Conservation (phyloP, 257 asterid species). For the Nicotiana knightiana region DNA sequence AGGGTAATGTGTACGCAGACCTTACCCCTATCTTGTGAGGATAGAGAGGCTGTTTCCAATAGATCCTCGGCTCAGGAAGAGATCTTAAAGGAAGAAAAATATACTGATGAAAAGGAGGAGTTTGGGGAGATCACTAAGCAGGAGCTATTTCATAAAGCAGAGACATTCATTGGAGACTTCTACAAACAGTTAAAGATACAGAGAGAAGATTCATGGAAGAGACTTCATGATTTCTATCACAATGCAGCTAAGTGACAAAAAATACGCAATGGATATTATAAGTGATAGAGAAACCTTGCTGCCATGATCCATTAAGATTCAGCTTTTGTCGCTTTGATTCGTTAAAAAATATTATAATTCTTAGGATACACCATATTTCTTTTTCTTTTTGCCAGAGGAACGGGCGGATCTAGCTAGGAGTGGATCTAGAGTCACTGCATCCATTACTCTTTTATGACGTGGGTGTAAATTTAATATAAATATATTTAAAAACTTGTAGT, state of each 20-base stretch:
- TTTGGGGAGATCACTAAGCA: conserved; percentile 24
- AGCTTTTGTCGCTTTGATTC: too few species aligned
- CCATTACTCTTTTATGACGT: neutral
- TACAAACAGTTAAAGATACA: conserved; percentile 59
- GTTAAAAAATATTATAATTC: too few species aligned
- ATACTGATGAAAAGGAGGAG: conserved; percentile 16
- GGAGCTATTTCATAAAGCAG: conserved; percentile 53
- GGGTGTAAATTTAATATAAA: neutral
- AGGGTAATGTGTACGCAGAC: too few species aligned
- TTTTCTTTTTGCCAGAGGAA: neutral
- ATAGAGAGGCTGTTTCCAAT: too few species aligned
- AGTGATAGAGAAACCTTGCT: too few species aligned
- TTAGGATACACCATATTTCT: neutral
- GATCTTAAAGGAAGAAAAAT: conserved; percentile 1
- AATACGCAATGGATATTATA: too few species aligned
- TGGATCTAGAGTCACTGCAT: neutral
- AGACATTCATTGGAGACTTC: conserved; percentile 57
- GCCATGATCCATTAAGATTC: too few species aligned
- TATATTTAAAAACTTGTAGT: too few species aligned
- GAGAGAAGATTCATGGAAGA: conserved; percentile 49
- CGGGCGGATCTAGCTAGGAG: neutral
- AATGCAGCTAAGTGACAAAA: neutral
- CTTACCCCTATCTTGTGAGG: too few species aligned
- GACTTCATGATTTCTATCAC: conserved; percentile 28
- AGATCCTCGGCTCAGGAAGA: neutral